A percentile compares a stretch with the other conserved stretches of the same genome.
Evolutionary conservation across 2,329 filamentous ascomycete species (phyloP).

Genomic region (Cadophora luteo-olivacea): DNA sequence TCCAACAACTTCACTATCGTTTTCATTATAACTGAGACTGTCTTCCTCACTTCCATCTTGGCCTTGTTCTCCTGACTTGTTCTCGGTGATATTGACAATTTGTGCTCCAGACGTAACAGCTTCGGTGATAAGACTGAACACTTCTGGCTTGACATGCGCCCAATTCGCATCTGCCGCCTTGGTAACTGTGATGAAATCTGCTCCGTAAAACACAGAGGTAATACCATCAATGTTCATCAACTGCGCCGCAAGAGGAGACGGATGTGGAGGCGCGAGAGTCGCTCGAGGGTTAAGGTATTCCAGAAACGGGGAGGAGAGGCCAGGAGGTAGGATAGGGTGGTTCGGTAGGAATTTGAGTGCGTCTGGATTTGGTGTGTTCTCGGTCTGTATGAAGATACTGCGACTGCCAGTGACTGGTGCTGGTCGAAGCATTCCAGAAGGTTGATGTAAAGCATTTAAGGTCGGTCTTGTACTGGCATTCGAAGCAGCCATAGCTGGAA

Average conservation of each 20-base stretch:
- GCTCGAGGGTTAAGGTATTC: slow-evolving; percentile 91
- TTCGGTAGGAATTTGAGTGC: slow-evolving; percentile 97
- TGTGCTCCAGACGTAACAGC: slow-evolving; percentile 82
- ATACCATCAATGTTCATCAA: slow-evolving; percentile 94
- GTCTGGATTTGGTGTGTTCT: slow-evolving; percentile 92
- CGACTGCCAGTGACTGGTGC: slow-evolving; percentile 55
- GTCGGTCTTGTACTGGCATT: slow-evolving; percentile 53
- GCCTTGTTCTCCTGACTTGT: slow-evolving; percentile 58
- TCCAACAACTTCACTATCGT: slow-evolving; percentile 91
- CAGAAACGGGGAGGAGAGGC: slow-evolving; percentile 77
- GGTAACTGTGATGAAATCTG: slow-evolving; percentile 96
- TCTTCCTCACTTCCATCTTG: slow-evolving; percentile 63
- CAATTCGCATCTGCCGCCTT: slow-evolving; percentile 89
- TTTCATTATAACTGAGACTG: slow-evolving; percentile 82
- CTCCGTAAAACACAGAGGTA: slow-evolving; percentile 92
- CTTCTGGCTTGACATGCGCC: slow-evolving; percentile 93
- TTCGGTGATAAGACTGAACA: slow-evolving; percentile 95
- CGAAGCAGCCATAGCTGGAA: slow-evolving; percentile 55
- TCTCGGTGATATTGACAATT: slow-evolving; percentile 76
- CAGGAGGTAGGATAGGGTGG: slow-evolving; percentile 79
- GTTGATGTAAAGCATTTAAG: slow-evolving; percentile 50
- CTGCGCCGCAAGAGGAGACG: slow-evolving; percentile 88
- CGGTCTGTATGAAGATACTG: slow-evolving; percentile 97
- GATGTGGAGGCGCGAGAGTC: slow-evolving; percentile 86
- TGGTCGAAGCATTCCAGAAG: slow-evolving; percentile 48